These are phyloP conservation scores for Plenodomus lindquistii DNA, from an alignment of 2,329 filamentous ascomycete species.

Conservation along the genomic window DNA sequence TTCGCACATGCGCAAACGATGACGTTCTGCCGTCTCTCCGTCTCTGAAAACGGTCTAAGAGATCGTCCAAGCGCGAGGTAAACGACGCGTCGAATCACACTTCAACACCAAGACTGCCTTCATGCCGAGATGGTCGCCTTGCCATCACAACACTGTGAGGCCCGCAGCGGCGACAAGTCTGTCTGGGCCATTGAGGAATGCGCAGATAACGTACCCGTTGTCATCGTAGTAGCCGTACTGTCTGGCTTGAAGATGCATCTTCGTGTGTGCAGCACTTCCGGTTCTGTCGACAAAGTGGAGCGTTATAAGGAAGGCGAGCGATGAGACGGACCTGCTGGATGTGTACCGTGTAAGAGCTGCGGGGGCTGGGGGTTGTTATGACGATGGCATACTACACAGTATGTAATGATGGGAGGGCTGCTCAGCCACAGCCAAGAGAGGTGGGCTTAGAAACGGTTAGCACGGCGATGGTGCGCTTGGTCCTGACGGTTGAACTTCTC, in stretches of 20 bases:
- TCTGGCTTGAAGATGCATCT: conserved; percentile 24
- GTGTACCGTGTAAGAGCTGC: neutral
- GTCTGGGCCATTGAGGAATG: conserved; percentile 5
- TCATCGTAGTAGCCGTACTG: conserved; percentile 19
- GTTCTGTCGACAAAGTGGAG: neutral
- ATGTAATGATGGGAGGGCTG: conserved; percentile 9
- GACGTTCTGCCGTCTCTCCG: conserved; percentile 12
- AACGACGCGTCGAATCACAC: neutral
- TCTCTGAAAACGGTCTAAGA: neutral
- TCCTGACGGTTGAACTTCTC: no score
- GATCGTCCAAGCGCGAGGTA: conserved; percentile 6
- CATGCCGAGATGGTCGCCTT: no score
- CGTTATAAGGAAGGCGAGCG: no score
- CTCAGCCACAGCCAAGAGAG: conserved; percentile 19
- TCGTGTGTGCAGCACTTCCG: neutral
- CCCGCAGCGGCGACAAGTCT: no score
- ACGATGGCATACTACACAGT: conserved; percentile 10
- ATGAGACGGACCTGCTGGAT: conserved; percentile 8
- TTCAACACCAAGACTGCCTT: neutral
- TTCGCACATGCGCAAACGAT: conserved; percentile 2
- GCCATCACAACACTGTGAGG: no score
- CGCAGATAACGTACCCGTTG: conserved; percentile 21
- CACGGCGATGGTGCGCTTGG: conserved; percentile 2
- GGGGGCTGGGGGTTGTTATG: conserved; percentile 2
- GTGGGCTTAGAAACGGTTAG: conserved; percentile 5